These are phyloP conservation scores for Pseudogymnoascus destructans DNA, from an alignment of 2,329 filamentous ascomycete genomes.

Conservation along the genomic window DNA sequence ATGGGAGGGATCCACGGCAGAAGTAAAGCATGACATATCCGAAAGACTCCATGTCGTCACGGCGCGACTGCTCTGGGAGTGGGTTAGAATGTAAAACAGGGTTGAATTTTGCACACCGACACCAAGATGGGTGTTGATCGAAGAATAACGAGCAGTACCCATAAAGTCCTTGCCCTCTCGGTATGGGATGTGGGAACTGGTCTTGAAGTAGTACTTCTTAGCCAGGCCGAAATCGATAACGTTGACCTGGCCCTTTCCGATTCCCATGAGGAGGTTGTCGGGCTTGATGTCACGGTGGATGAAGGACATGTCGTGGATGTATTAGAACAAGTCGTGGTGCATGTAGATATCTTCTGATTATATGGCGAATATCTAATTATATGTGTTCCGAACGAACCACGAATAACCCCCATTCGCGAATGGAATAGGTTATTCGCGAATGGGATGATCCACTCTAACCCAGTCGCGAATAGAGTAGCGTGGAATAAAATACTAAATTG, in stretches of 20 bases:
- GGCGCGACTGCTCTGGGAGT: slow-evolving; percentile 76
- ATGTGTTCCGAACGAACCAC: too few species aligned
- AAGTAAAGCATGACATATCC: slow-evolving; percentile 99
- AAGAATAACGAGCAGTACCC: slow-evolving; percentile 94
- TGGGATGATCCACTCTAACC: too few species aligned
- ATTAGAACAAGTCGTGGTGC: too few species aligned
- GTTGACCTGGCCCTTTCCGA: slow-evolving; percentile 98
- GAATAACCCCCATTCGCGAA: too few species aligned
- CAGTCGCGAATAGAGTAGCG: too few species aligned
- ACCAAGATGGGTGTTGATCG: slow-evolving; percentile 96
- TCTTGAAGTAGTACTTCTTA: slow-evolving; percentile 99
- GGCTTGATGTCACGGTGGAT: slow-evolving; percentile 99
- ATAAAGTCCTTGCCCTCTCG: slow-evolving; percentile 99
- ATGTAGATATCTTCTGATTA: too few species aligned
- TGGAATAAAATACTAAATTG: too few species aligned
- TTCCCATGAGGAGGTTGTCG: slow-evolving; percentile 99
- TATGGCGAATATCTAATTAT: too few species aligned
- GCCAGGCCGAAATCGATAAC: slow-evolving; percentile 98
- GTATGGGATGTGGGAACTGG: slow-evolving; percentile 98
- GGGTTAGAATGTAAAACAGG: slow-evolving; percentile 21
- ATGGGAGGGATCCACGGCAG: slow-evolving; percentile 94
- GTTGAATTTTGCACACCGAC: slow-evolving; percentile 49
- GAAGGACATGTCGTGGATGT: slow-evolving; percentile 99
- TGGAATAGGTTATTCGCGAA: too few species aligned
- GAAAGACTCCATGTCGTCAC: slow-evolving; percentile 98